Evolutionary conservation across 768 basidiomycete species (phyloP), one percentile per base, ranked within the genome.

Genomic region (Cystofilobasidium bisporidii): DNA sequence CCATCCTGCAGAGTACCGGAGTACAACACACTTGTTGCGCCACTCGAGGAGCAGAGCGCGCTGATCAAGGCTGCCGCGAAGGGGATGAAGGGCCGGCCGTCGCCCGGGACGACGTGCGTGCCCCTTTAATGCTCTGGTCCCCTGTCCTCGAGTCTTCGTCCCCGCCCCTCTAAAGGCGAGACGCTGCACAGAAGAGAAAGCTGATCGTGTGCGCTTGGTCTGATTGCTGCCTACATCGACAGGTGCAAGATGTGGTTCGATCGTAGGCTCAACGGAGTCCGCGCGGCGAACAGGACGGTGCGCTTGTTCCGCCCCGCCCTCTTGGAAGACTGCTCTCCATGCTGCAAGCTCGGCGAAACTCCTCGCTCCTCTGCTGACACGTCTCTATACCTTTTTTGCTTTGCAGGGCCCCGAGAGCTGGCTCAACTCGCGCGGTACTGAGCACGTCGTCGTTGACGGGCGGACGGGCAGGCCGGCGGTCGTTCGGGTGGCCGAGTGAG

Each of bases 341-440:
- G n/a, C n/a, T n/a, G n/a, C n/a, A n/a, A n/a, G n/a, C n/a, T n/a
- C n/a, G n/a, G n/a, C n/a, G n/a, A n/a, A n/a, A n/a, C 10, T 47
- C 20, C 20, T 47, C 10, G 11, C 20, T 18, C 5, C 20, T 47
- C 45, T 12, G 9, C 47, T 48, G 47, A 48, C 47, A 4, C 20
- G n/a, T 43, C 20, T 43, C 47, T 5, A 48, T n/a, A 22, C 9
- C 47, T 24, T 48, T 18, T 12, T 22, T 22, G 20, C 11, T 22
- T 47, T 22, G 45, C 47, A 48, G 47, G 68, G 68, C 15, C 63
- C 68, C 5, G 63, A 69, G n/a, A 32, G 15, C 8, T 69, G 68
- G 68, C 14, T 69, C 24, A 62, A 57, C n/a, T 38, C 33, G 5
- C 32, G 68, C 10, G 68, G 68, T n/a, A 69, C 63, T 3, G 68